phyloP scores from a whole-genome alignment of 164 flowering plant species.

The Kalanchoe fedtschenkoi region DNA sequence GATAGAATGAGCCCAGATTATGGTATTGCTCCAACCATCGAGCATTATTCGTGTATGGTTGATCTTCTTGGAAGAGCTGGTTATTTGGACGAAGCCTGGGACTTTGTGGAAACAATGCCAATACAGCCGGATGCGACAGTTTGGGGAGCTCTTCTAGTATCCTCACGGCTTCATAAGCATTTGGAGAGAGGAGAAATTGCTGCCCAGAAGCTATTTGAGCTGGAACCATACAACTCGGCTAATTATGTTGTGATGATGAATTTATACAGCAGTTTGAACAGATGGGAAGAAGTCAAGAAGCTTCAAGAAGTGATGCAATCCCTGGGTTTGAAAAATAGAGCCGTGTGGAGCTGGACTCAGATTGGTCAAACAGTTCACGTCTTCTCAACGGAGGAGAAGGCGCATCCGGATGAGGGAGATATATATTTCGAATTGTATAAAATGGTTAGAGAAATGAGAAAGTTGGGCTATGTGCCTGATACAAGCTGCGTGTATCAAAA shows the following conservation, averaged over 20 bases:
- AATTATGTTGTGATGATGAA: slow-evolving; percentile 49
- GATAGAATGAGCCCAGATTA: slow-evolving; percentile 38
- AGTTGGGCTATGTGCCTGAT: slow-evolving; percentile 47
- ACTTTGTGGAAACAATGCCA: slow-evolving; percentile 49
- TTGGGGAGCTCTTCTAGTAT: slow-evolving; percentile 61
- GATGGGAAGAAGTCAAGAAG: slow-evolving; percentile 45
- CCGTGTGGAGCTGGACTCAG: slow-evolving; percentile 53
- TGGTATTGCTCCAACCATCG: slow-evolving; percentile 32
- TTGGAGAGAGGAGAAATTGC: slow-evolving; percentile 45
- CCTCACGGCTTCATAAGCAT: slow-evolving; percentile 35
- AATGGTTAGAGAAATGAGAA: slow-evolving; percentile 41
- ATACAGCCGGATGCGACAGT: slow-evolving; percentile 44
- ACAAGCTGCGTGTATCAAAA: slow-evolving; percentile 36
- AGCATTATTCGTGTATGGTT: slow-evolving; percentile 72
- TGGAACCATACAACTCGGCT: slow-evolving; percentile 54
- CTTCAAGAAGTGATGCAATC: slow-evolving; percentile 26
- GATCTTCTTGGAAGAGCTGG: slow-evolving; percentile 65
- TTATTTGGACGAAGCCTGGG: slow-evolving; percentile 63
- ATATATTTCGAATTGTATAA: slow-evolving; percentile 50
- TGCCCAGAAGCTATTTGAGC: slow-evolving; percentile 32
- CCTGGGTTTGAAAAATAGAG: slow-evolving; percentile 21
- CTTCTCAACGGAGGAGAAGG: slow-evolving; percentile 28
- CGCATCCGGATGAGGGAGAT: slow-evolving; percentile 46
- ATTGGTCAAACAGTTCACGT: slow-evolving; percentile 32
- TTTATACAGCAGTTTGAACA: slow-evolving; percentile 26